phyloP scores from a whole-genome alignment of 768 basidiomycete species.

The Rhizopogon vulgaris region DNA sequence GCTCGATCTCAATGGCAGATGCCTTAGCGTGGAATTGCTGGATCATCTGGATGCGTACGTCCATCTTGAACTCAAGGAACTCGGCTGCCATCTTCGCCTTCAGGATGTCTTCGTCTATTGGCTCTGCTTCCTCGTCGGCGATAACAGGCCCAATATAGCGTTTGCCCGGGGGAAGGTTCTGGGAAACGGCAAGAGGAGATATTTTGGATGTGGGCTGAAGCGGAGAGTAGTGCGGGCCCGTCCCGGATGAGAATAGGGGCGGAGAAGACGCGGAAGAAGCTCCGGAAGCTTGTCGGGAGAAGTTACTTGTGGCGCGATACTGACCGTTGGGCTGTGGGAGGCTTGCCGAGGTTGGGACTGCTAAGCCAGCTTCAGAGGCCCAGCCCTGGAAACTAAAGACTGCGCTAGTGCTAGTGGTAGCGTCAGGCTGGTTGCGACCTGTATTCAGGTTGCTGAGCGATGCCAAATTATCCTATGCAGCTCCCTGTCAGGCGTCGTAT shows the following conservation, averaged over 20 bases:
- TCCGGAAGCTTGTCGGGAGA: conserved; percentile 24
- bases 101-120: conserved; percentile 21
- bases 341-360: conserved; percentile 3
- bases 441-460: conserved; percentile 20
- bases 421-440: conserved; percentile 16
- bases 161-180: conserved; percentile 19
- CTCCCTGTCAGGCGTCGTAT: not conserved
- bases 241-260: conserved; percentile 8
- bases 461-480: conserved; percentile 20
- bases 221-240: conserved; percentile 24
- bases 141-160: conserved; percentile 28
- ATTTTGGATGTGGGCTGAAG: conserved; percentile 16
- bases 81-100: conserved; percentile 28
- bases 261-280: conserved; percentile 19
- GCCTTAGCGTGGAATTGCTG: conserved; percentile 26
- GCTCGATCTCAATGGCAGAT: conserved; percentile 23
- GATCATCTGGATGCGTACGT: conserved; percentile 29
- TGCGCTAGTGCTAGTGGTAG: conserved; percentile 1
- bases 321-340: conserved; percentile 10
- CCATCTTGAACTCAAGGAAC: conserved; percentile 24
- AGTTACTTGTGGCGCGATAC: conserved; percentile 21
- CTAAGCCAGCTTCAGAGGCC: conserved; percentile 25
- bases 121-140: conserved; percentile 21
- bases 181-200: conserved; percentile 18
- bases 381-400: conserved; percentile 22